Conservation (phyloP, 2,329 filamentous ascomycete genomes). For the Sclerotinia sclerotiorum region DNA sequence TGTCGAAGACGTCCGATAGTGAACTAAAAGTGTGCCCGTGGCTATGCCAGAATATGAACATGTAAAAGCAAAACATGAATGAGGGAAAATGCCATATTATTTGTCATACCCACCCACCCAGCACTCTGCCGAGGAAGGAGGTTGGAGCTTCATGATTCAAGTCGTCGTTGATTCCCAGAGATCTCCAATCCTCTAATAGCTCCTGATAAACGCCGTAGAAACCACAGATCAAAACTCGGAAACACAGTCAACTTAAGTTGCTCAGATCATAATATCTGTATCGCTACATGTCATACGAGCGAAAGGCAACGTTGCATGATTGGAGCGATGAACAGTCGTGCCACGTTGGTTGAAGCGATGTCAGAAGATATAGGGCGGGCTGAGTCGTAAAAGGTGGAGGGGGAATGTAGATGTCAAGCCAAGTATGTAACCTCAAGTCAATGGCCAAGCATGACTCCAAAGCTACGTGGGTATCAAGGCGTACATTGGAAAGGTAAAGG, state of each 20-base stretch:
- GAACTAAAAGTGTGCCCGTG: conserved; percentile 26
- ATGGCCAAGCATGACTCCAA: conserved; percentile 19
- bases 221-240: conserved; percentile 37
- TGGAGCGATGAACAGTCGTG: conserved; percentile 15
- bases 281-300: conserved; percentile 21
- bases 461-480: conserved; percentile 12
- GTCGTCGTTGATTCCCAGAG: conserved; percentile 26
- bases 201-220: conserved; percentile 39
- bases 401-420: conserved; percentile 10
- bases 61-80: conserved; percentile 34
- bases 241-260: conserved; percentile 37
- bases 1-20: conserved; percentile 30
- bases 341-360: conserved; percentile 16
- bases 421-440: conserved; percentile 1
- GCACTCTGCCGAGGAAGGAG: conserved; percentile 18
- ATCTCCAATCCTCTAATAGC: conserved; percentile 40
- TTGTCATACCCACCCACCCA: conserved; percentile 5
- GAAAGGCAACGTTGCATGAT: conserved; percentile 19
- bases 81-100: conserved; percentile 30
- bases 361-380: conserved; percentile 8
- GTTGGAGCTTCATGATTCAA: conserved; percentile 7
- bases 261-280: conserved; percentile 27
- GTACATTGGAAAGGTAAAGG: background rate
- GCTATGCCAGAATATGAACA: conserved; percentile 37
- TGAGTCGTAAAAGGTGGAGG: conserved; percentile 2